Evolutionary conservation across 345 rosid genomes (phyloP).

Genomic region (Jatropha curcas): DNA sequence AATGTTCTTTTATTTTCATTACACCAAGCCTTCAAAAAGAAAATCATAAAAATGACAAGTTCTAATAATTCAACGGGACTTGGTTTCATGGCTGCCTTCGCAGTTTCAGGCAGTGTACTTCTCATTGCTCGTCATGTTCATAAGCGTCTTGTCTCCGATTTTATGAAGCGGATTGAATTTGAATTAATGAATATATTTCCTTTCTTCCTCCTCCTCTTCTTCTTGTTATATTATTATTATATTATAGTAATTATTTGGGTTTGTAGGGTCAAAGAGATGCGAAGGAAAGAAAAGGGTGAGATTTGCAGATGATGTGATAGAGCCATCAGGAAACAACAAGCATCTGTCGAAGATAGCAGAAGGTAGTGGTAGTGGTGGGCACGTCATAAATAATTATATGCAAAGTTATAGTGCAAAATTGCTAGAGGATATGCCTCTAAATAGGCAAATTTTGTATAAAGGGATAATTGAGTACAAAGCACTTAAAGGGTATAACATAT

Average conservation of each 20-base stretch:
- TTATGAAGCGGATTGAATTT: slow-evolving; percentile 60
- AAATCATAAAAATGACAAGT: slow-evolving; percentile 42
- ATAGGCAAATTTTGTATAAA: slow-evolving; percentile 48
- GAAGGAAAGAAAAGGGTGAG: slow-evolving; percentile 60
- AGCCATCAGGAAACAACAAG: slow-evolving; percentile 62
- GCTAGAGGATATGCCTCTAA: slow-evolving; percentile 39
- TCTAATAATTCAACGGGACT: slow-evolving; percentile 32
- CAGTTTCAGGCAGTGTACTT: slow-evolving; percentile 75
- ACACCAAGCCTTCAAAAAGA: too few species aligned
- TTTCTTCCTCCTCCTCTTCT: background rate
- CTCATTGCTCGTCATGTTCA: slow-evolving; percentile 60
- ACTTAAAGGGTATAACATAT: slow-evolving; percentile 20
- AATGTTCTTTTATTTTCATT: too few species aligned
- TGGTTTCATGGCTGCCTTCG: slow-evolving; percentile 69
- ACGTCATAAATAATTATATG: too few species aligned
- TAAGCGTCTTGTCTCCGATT: slow-evolving; percentile 68
- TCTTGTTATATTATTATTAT: too few species aligned
- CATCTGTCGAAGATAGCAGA: slow-evolving; percentile 10
- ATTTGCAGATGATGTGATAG: slow-evolving; percentile 78
- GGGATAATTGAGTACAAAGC: slow-evolving; percentile 35
- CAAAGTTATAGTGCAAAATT: background rate
- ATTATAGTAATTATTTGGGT: too few species aligned
- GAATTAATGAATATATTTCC: slow-evolving; percentile 48
- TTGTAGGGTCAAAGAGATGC: slow-evolving; percentile 22
- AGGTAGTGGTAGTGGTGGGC: too few species aligned